phyloP scores from a whole-genome alignment of 176 grass and related monocot species.

The Dendrocalamus sinicus region DNA sequence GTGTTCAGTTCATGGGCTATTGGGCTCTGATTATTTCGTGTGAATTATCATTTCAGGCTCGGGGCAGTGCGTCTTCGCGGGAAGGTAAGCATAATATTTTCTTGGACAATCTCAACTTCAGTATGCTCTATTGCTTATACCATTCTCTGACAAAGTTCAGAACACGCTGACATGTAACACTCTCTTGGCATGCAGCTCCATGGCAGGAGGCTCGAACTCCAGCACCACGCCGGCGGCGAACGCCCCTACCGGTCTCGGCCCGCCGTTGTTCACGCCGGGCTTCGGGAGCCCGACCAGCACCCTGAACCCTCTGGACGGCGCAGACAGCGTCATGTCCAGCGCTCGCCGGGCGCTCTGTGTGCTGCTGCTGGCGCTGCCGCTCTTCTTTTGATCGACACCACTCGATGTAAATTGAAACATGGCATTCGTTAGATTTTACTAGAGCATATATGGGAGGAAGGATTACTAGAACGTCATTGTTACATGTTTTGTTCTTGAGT shows the following conservation, averaged over 20 bases:
- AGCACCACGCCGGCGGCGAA: conserved; percentile 41
- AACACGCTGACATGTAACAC: not conserved
- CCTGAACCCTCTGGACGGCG: conserved; percentile 34
- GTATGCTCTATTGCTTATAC: not conserved
- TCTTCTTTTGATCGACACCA: conserved; percentile 30
- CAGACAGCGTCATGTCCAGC: conserved; percentile 27
- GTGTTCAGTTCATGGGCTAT: not conserved
- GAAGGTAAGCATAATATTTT: conserved; percentile 55
- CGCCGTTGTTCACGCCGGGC: conserved; percentile 47
- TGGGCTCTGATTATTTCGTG: conserved; percentile 19
- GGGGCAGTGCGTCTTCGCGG: conserved; percentile 75
- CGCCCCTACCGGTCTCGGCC: conserved; percentile 44
- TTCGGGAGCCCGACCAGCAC: conserved; percentile 33
- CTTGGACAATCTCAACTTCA: not conserved
- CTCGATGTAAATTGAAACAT: conserved; percentile 34
- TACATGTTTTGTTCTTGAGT: not conserved
- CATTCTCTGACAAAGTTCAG: not conserved
- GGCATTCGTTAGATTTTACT: conserved; percentile 10
- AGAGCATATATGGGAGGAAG: not conserved
- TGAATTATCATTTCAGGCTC: conserved; percentile 57
- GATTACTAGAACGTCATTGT: not conserved
- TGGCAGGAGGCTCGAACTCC: conserved; percentile 39
- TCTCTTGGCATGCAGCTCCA: conserved; percentile 33
- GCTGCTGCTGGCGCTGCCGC: conserved; percentile 37
- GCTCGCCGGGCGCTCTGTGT: conserved; percentile 37